Percentiles rank a stretch among this genome's conserved stretches.
phyloP scores from a whole-genome alignment of 768 basidiomycete genomes.

The Lentinula aciculospora region DNA sequence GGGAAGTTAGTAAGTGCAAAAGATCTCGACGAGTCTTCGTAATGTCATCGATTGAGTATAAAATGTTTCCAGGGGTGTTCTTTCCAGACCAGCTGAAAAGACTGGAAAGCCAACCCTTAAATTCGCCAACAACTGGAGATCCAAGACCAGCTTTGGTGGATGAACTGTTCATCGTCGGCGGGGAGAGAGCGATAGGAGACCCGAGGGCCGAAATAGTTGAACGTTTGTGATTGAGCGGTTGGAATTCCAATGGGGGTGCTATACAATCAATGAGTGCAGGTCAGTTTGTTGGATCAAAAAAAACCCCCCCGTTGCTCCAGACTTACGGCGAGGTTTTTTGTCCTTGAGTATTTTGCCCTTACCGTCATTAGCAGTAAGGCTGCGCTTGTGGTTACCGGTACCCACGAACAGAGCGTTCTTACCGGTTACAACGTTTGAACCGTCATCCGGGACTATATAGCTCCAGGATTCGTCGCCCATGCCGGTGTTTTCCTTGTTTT shows the following conservation, averaged over 20 bases:
- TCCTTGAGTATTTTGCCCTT: conserved; percentile 44
- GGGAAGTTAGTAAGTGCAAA: conserved; percentile 53
- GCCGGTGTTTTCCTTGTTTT: conserved; percentile 20
- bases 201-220: conserved; percentile 37
- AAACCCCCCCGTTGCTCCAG: not conserved
- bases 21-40: conserved; percentile 60
- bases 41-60: conserved; percentile 55
- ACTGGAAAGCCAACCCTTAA: conserved; percentile 93
- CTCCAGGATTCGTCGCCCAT: conserved; percentile 32
- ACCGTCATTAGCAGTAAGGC: conserved; percentile 19
- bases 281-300: conserved; percentile 1
- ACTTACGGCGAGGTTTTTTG: conserved; percentile 53
- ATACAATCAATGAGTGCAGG: conserved; percentile 7
- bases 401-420: conserved; percentile 40
- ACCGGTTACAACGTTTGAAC: conserved; percentile 29
- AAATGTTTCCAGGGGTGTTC: conserved; percentile 36
- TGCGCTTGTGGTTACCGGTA: conserved; percentile 9
- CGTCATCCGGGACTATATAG: conserved; percentile 28
- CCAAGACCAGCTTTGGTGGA: conserved; percentile 30
- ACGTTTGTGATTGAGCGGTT: conserved; percentile 39
- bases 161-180: conserved; percentile 28
- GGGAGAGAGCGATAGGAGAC: conserved; percentile 42
- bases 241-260: conserved; percentile 58
- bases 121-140: conserved; percentile 75
- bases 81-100: conserved; percentile 81